These are phyloP conservation scores for Casuarina glauca DNA, from an alignment of 306 rosid species.

Conservation along the genomic window DNA sequence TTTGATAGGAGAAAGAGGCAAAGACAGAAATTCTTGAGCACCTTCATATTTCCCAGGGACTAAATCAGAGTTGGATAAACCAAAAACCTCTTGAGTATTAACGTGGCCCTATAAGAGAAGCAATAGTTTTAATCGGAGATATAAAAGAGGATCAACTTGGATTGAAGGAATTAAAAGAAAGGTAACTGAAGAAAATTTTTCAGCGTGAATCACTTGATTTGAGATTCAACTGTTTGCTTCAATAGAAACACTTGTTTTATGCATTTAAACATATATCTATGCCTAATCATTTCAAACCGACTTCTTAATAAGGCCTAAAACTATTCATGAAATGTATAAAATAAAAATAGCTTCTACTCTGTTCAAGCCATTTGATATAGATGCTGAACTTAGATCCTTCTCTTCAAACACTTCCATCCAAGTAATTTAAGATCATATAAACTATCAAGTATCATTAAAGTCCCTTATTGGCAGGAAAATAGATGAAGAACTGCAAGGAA, in stretches of 20 bases:
- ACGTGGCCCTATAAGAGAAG: slow-evolving; percentile 64
- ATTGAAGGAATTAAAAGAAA: background rate
- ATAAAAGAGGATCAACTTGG: background rate
- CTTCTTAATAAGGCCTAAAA: background rate
- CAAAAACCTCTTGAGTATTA: slow-evolving; percentile 77
- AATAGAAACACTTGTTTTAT: background rate
- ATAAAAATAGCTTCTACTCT: background rate
- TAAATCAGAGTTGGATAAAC: slow-evolving; percentile 86
- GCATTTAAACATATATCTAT: too few relatives aligned
- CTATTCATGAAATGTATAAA: background rate
- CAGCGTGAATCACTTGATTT: background rate
- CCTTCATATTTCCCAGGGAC: slow-evolving; percentile 96
- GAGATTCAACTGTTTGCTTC: background rate
- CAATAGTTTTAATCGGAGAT: background rate
- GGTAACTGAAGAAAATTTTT: background rate
- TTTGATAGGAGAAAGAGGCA: background rate
- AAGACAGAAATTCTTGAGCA: slow-evolving; percentile 21
- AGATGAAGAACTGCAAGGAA: background rate
- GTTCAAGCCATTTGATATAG: background rate
- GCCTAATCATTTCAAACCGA: background rate
- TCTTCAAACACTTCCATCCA: background rate
- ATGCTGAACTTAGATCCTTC: background rate
- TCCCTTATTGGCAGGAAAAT: too few relatives aligned
- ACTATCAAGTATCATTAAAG: background rate
- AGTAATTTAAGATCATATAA: background rate